A percentile compares a stretch with the other conserved stretches of the same genome.
Evolutionary conservation across 129 eudicot genomes (phyloP).

Genomic region (Artemisia annua): DNA sequence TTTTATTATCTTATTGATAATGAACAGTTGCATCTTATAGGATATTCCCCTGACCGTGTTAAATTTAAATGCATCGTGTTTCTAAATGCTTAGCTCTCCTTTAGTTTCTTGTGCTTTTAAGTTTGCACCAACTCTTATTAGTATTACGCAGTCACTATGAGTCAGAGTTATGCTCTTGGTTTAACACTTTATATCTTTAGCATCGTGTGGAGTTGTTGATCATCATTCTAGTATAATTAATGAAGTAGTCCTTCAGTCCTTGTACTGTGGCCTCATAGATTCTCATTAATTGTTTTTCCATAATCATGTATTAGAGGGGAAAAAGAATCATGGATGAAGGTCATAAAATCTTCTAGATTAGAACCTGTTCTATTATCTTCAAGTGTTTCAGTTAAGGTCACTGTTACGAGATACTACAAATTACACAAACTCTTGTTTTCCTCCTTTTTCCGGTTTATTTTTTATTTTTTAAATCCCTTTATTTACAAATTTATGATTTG

Average conservation of each 20-base stretch:
- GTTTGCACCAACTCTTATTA: background rate
- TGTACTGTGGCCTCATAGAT: no score
- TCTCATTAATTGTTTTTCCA: no score
- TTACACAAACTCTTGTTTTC: no score
- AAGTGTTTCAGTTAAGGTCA: no score
- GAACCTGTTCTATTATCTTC: no score
- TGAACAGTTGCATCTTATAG: background rate
- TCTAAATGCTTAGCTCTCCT: background rate
- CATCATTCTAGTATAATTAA: no score
- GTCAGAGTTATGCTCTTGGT: background rate
- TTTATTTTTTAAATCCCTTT: background rate
- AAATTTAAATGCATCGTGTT: background rate
- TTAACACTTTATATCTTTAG: background rate
- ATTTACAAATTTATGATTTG: background rate
- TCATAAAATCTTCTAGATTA: no score
- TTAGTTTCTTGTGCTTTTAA: constrained; percentile 11
- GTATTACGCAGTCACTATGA: background rate
- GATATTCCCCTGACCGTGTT: constrained; percentile 1
- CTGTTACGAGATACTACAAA: no score
- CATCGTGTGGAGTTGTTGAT: no score
- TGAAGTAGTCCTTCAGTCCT: no score
- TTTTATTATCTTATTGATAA: background rate
- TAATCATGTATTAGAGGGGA: no score
- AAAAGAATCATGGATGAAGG: no score
- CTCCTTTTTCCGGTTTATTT: background rate